Base-by-base conservation (phyloP, 2,329 filamentous ascomycete genomes). In the Fusarium falciforme region DNA sequence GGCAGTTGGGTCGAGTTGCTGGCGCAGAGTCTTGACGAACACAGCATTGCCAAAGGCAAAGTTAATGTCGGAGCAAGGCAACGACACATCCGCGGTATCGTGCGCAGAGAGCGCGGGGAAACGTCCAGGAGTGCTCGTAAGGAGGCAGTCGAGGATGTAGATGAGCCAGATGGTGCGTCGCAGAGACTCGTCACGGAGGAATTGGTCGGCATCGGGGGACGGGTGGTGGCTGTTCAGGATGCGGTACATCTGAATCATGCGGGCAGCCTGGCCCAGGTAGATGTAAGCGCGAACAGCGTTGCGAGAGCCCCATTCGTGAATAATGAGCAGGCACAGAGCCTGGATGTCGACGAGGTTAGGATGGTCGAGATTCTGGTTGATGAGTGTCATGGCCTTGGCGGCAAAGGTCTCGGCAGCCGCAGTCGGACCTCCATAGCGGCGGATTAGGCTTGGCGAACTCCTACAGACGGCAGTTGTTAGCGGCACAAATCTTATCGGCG, bases 201-300 rank as follows among this genome's bases (percentile, higher is more conserved):
- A 91, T 75, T 88, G 87, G 74, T 90, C 89, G n/a, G 86, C 76
- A 36, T 81, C 85, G 44, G 89, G 87, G 17, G 85, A 83, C 47
- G 84, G 81, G 73, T 88, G 86, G 74, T 89, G 88, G 44, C 85
- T 85, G 74, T 89, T 88, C 54, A 91, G 85, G 65, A 91, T 88
- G 71, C 88, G 86, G 76, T 88, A 90, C 89, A 91, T 91, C 82
- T 91, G 89, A 35, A 89, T 85, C 89, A 91, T 90, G 68, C 89
- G 88, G n/a, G 88, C 87, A 35, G 89, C 89, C 78, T 91, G 89
- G 72, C 89, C 89, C 27, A 91, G 84, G 78, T 90, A 90, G 79
- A 90, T 87, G 83, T 91, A 91, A 70, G 89, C 89, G 20, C 89
- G 88, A 33, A 91, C 88, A 40, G 89, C 89, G 79, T 90, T 90